phyloP scores from a whole-genome alignment of 2,329 filamentous ascomycete species.

The Penicillium rolfsii region DNA sequence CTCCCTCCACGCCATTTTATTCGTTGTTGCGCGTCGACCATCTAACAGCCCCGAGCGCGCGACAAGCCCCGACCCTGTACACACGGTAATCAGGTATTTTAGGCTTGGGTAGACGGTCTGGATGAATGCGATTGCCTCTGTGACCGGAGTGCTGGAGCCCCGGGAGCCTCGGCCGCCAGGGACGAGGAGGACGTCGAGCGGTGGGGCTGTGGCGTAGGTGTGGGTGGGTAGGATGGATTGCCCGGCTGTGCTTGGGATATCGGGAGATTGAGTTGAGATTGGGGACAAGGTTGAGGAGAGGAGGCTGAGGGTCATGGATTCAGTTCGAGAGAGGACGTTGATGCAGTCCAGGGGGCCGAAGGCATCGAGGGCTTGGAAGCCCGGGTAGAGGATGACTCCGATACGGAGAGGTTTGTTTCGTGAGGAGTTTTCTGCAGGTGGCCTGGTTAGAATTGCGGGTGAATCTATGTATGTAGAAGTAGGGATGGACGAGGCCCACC shows the following conservation, averaged over 20 bases:
- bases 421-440: not conserved
- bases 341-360: slow-evolving; percentile 55
- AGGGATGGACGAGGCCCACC: not conserved
- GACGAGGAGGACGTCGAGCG: slow-evolving; percentile 66
- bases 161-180: slow-evolving; percentile 63
- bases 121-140: slow-evolving; percentile 52
- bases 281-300: slow-evolving; percentile 38
- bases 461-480: not conserved
- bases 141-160: slow-evolving; percentile 32
- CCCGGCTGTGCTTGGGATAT: slow-evolving; percentile 31
- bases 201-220: slow-evolving; percentile 58
- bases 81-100: slow-evolving; percentile 65
- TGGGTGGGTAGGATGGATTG: slow-evolving; percentile 54
- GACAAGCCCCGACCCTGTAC: slow-evolving; percentile 65
- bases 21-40: slow-evolving; percentile 65
- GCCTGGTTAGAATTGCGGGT: not conserved
- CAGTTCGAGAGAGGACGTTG: slow-evolving; percentile 31
- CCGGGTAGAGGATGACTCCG: slow-evolving; percentile 42
- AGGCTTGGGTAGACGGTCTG: slow-evolving; percentile 51
- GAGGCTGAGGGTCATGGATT: slow-evolving; percentile 33
- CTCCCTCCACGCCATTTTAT: slow-evolving; percentile 61
- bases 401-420: slow-evolving; percentile 12
- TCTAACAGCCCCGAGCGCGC: slow-evolving; percentile 65
- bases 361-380: slow-evolving; percentile 48
- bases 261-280: slow-evolving; percentile 34